Conservation (phyloP, 306 rosid species). For the Lithocarpus polystachyus region DNA sequence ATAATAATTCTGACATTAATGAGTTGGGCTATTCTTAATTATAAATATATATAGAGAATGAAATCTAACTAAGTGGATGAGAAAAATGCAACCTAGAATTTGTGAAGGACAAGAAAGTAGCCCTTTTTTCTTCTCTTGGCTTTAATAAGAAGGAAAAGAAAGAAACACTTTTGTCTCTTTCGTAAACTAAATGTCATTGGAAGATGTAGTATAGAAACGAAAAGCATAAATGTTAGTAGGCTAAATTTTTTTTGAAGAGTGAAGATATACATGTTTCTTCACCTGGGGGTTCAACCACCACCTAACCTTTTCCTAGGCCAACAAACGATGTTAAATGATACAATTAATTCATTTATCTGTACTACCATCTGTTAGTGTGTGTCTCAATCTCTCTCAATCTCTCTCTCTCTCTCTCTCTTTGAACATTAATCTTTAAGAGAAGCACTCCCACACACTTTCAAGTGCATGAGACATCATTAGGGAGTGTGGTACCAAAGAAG, state of each 20-base stretch:
- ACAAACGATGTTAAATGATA: constrained; percentile 66
- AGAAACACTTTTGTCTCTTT: background rate
- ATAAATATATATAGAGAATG: background rate
- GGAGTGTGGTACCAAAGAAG: background rate
- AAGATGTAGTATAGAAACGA: background rate
- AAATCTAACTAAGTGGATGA: constrained; percentile 28
- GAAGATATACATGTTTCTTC: constrained; percentile 12
- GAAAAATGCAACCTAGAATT: constrained; percentile 27
- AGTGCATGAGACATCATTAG: constrained; percentile 9
- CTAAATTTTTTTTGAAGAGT: constrained; percentile 4
- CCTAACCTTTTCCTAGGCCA: constrained; percentile 70
- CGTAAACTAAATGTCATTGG: background rate
- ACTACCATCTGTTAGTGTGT: constrained; percentile 21
- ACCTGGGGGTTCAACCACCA: constrained; percentile 82
- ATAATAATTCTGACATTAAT: constrained; percentile 4
- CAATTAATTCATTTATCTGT: constrained; percentile 50
- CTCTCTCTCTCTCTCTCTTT: constrained; percentile 27
- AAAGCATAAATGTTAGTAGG: background rate
- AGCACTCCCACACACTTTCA: constrained; percentile 50
- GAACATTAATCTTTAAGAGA: constrained; percentile 29
- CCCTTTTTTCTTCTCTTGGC: background rate
- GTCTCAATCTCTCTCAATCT: constrained; percentile 3
- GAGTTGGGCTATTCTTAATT: constrained; percentile 16
- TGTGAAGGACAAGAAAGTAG: constrained; percentile 44
- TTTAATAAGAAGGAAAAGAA: background rate